Base-by-base conservation (phyloP, 352 stramenopile species). In the Peronosclerospora sorghi region DNA sequence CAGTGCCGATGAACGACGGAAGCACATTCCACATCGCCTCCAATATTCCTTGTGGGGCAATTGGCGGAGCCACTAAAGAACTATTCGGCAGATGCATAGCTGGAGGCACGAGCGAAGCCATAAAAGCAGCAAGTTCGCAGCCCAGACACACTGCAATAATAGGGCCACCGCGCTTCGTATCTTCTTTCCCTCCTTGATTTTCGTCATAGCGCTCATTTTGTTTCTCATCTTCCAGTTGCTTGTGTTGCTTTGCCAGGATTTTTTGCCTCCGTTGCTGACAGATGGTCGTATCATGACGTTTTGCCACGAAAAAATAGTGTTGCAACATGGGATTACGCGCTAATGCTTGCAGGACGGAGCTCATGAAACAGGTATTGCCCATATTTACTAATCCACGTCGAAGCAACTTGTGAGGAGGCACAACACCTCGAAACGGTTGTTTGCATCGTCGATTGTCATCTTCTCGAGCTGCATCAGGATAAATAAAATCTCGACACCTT, bases 361-460 rank as follows among this genome's bases (percentile, higher is more conserved):
- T 88, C 73, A 91, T 77, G 35, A 78, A 91, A 70, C 79, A 88
- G 35, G 79, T 86, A 48, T 87, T 91, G 26, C 79, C 79, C 68
- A 91, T 81, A 54, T 91, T 91, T 24, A 85, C 68, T 21, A 91
- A 57, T 34, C 79, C 79, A 20, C 75, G 62, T 20, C 56, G 56
- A 35, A 67, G 34, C 26, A 71, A 36, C 35, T 46, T 44, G 45
- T 61, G 35, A 19, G 51, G 14, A 15, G 48, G 28, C 23, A 46
- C n/a, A 4, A 45, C 32, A 41, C 43, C 37, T 28, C 35, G 39
- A 42, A 46, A 48, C 26, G 56, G 53, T 17, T 51, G 36, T 21
- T 59, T 68, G 13, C 29, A 13, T 27, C 39, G 57, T 52, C 48
- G 48, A 55, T 43, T 67, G 19, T 19, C 53, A 32, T 59, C 19